These are phyloP conservation scores for Irpex sp. DNA, from an alignment of 1,284 basidiomycete genomes.

Conservation along the genomic window DNA sequence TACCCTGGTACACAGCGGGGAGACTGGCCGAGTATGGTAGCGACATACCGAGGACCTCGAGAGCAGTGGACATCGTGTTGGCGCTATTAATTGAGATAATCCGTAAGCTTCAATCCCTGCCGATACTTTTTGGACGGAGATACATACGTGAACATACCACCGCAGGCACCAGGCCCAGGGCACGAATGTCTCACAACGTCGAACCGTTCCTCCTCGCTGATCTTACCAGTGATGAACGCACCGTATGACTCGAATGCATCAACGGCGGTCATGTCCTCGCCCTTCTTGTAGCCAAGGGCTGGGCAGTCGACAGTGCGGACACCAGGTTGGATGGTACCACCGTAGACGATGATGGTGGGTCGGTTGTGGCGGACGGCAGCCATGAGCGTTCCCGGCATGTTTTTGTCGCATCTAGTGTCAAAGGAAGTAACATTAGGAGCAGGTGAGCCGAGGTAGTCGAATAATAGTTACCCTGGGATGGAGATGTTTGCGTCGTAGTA, in stretches of 20 bases:
- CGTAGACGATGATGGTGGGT: conserved; percentile 83
- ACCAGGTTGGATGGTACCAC: conserved; percentile 80
- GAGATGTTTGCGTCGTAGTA: conserved; percentile 87
- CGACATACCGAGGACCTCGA: conserved; percentile 92
- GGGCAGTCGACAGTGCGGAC: conserved; percentile 77
- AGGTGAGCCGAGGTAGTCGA: background rate
- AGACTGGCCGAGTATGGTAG: conserved; percentile 86
- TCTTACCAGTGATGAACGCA: conserved; percentile 70
- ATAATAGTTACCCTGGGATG: conserved; percentile 49
- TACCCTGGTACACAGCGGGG: conserved; percentile 76
- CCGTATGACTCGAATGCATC: conserved; percentile 86
- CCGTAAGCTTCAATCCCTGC: background rate
- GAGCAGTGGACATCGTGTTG: conserved; percentile 86
- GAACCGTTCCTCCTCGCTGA: conserved; percentile 72
- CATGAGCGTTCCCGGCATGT: conserved; percentile 90
- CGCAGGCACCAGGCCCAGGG: conserved; percentile 67
- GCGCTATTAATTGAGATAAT: conserved; percentile 38
- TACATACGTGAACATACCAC: conserved; percentile 80
- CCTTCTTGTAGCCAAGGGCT: conserved; percentile 72
- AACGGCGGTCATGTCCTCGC: conserved; percentile 78
- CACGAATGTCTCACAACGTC: conserved; percentile 83
- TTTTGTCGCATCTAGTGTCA: conserved; percentile 73
- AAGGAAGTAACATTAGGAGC: background rate
- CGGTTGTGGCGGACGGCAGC: conserved; percentile 83
- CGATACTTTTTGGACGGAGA: background rate